A percentile compares a stretch with the other conserved stretches of the same genome.
phyloP scores from a whole-genome alignment of 192 early-diverging fungal genomes.

The Umbelopsis sp. region DNA sequence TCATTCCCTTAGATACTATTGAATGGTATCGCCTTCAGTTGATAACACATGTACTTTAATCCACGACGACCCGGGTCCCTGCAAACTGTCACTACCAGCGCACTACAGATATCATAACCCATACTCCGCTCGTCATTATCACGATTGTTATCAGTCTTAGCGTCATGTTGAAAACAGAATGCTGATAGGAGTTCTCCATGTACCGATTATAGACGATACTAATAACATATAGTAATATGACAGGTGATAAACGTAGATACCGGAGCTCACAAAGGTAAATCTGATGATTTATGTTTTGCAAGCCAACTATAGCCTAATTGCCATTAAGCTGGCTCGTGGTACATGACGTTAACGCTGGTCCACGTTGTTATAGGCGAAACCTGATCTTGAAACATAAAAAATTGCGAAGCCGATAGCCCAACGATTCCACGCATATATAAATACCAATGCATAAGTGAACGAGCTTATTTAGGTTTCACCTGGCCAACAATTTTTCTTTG shows the following conservation, averaged over 20 bases:
- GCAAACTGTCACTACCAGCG: background rate
- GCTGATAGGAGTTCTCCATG: too few species aligned
- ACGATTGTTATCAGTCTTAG: constrained; percentile 4
- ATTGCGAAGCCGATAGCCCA: background rate
- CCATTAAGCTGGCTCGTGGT: background rate
- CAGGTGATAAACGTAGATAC: too few species aligned
- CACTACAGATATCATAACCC: background rate
- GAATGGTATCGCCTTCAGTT: background rate
- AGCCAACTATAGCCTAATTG: background rate
- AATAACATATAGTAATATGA: too few species aligned
- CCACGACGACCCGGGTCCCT: constrained; percentile 13
- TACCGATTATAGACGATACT: too few species aligned
- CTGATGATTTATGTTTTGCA: background rate
- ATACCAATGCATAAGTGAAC: background rate
- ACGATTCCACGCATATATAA: background rate
- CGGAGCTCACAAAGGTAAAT: too few species aligned
- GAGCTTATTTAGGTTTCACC: background rate
- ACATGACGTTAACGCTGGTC: background rate
- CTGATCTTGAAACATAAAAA: background rate
- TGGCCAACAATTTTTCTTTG: background rate
- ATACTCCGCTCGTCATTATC: constrained; percentile 12
- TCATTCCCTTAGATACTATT: background rate
- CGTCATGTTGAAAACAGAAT: background rate
- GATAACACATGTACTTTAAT: background rate
- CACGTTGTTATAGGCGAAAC: background rate